phyloP scores from a whole-genome alignment of 177 flowering plant species.

The Vitis hybrid region DNA sequence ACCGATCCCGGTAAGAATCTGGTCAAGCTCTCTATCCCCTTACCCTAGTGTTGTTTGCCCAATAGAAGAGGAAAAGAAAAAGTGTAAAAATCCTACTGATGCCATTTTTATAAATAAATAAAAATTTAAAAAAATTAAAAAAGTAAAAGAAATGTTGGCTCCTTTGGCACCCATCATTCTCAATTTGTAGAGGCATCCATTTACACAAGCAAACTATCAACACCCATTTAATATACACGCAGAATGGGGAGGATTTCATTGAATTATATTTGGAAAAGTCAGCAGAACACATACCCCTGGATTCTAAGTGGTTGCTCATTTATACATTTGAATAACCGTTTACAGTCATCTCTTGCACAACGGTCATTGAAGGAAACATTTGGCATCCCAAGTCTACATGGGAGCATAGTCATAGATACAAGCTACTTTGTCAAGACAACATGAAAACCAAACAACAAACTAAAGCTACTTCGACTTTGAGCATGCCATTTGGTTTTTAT shows the following conservation, averaged over 20 bases:
- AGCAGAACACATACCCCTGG: neutral
- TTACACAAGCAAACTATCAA: neutral
- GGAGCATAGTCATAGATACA: neutral
- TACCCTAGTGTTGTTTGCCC: no score
- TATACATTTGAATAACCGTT: neutral
- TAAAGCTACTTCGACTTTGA: neutral
- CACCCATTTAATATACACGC: no score
- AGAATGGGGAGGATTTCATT: no score
- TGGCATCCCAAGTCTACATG: neutral
- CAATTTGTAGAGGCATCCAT: neutral
- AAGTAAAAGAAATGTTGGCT: neutral
- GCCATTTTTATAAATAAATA: no score
- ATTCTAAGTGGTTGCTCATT: neutral
- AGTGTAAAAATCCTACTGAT: no score
- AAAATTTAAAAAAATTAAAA: no score
- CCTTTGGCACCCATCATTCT: neutral
- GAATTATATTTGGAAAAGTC: neutral
- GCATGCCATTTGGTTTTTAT: slow-evolving; percentile 7
- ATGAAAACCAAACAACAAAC: neutral
- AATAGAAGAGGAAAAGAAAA: no score
- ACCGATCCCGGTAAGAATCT: no score
- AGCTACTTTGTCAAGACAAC: neutral
- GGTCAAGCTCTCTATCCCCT: no score
- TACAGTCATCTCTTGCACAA: neutral
- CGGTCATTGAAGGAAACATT: neutral